These are phyloP conservation scores for Selaginella tamariscina DNA, from an alignment of 75 land plant species.

Conservation along the genomic window DNA sequence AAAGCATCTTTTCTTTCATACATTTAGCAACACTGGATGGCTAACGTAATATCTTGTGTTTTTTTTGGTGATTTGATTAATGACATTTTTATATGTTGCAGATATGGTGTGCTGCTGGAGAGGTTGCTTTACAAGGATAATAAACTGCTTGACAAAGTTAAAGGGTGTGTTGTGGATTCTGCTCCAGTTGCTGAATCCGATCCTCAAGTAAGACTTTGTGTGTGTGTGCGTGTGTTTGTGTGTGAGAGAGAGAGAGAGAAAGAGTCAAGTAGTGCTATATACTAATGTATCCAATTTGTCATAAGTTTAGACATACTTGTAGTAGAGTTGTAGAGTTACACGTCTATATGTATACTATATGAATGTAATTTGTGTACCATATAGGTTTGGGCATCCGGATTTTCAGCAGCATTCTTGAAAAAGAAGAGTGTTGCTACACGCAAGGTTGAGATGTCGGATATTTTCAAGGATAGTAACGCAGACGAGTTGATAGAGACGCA, in stretches of 20 bases:
- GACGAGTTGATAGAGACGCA: conserved; percentile 2
- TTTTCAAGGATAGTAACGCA: conserved; percentile 13
- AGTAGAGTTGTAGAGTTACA: no score
- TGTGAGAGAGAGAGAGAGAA: no score
- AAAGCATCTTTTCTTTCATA: conserved; percentile 57
- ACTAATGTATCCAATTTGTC: neutral
- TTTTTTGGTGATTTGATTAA: neutral
- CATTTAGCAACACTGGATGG: conserved; percentile 96
- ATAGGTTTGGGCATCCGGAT: conserved; percentile 95
- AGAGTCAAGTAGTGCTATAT: no score
- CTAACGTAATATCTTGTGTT: conserved; percentile 38
- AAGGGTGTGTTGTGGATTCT: conserved; percentile 90
- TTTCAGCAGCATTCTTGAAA: conserved; percentile 67
- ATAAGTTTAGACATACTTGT: neutral
- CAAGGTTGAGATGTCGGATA: neutral
- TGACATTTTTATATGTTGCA: conserved; percentile 14
- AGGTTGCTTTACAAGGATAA: conserved; percentile 52
- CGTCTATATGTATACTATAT: neutral
- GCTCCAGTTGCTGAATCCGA: conserved; percentile 95
- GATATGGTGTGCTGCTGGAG: conserved; percentile 85
- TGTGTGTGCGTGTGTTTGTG: no score
- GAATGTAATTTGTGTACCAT: neutral
- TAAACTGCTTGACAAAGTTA: conserved; percentile 44
- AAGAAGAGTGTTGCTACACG: conserved; percentile 38
- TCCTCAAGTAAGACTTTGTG: conserved; percentile 55